Conservation (phyloP, 2,329 filamentous ascomycete genomes). For the Immersiporthe knoxdaviesiana region DNA sequence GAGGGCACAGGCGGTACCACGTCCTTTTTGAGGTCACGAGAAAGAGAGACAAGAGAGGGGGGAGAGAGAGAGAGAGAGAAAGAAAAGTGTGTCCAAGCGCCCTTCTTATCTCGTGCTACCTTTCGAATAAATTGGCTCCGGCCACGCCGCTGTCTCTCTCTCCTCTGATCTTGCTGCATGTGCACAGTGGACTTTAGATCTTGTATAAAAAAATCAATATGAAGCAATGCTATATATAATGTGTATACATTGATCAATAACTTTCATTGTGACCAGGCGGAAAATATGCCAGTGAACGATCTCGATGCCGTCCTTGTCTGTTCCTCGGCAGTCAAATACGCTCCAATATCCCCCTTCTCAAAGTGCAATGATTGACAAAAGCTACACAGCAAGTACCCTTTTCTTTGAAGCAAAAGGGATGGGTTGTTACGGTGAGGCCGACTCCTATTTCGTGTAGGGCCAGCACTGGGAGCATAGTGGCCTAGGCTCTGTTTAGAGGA, state of each 20-base stretch:
- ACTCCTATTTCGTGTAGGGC: slow-evolving; percentile 25
- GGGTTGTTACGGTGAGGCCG: slow-evolving; percentile 27
- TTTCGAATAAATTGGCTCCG: no score
- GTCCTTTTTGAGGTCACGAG: neutral
- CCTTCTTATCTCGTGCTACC: no score
- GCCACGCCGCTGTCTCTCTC: no score
- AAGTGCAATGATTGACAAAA: neutral
- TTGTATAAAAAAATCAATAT: neutral
- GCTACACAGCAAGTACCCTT: neutral
- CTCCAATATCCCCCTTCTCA: no score
- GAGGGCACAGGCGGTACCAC: slow-evolving; percentile 13
- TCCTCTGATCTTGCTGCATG: neutral
- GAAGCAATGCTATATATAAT: neutral
- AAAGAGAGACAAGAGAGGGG: no score
- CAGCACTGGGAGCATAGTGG: slow-evolving; percentile 29
- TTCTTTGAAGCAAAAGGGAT: slow-evolving; percentile 8
- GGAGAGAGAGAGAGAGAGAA: no score
- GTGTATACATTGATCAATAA: neutral
- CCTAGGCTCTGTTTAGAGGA: slow-evolving; percentile 7
- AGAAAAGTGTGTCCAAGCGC: no score
- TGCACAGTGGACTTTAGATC: neutral
- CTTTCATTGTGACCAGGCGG: neutral
- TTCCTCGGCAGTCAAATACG: no score
- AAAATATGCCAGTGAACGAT: neutral
- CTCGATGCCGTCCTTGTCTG: neutral